Percentiles rank a stretch among this genome's conserved stretches.
phyloP scores from a whole-genome alignment of 176 grass and related monocot genomes.

The Tuctoria greenei region DNA sequence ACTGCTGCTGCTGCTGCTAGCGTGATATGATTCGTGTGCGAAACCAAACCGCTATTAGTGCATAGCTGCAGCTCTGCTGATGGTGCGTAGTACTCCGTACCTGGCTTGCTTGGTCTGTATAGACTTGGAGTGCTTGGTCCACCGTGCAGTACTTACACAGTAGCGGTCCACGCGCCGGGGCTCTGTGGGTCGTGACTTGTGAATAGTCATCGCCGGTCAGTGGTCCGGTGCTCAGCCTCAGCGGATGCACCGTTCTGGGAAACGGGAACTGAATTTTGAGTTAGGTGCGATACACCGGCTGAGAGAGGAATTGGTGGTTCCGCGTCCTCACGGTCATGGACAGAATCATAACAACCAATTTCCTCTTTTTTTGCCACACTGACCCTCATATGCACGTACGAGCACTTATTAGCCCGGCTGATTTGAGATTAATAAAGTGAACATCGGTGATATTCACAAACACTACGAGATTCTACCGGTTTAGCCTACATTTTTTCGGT shows the following conservation, averaged over 20 bases:
- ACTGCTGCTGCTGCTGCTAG: neutral
- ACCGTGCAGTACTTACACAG: constrained; percentile 3
- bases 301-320: neutral
- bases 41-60: neutral
- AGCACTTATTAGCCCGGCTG: too few relatives aligned
- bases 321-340: neutral
- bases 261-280: neutral
- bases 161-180: neutral
- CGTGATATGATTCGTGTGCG: neutral
- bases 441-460: too few relatives aligned
- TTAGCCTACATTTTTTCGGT: too few relatives aligned
- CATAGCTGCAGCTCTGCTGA: too few relatives aligned
- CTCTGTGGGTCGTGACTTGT: neutral
- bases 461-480: too few relatives aligned
- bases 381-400: too few relatives aligned
- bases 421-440: too few relatives aligned
- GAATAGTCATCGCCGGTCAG: neutral
- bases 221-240: neutral
- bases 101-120: neutral
- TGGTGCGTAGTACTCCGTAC: too few relatives aligned
- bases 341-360: neutral
- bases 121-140: neutral
- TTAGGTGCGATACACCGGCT: constrained; percentile 16
- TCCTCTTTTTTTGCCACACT: too few relatives aligned
- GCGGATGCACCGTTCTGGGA: neutral